Conservation (phyloP, 2,329 filamentous ascomycete genomes). For the Trichoderma breve region DNA sequence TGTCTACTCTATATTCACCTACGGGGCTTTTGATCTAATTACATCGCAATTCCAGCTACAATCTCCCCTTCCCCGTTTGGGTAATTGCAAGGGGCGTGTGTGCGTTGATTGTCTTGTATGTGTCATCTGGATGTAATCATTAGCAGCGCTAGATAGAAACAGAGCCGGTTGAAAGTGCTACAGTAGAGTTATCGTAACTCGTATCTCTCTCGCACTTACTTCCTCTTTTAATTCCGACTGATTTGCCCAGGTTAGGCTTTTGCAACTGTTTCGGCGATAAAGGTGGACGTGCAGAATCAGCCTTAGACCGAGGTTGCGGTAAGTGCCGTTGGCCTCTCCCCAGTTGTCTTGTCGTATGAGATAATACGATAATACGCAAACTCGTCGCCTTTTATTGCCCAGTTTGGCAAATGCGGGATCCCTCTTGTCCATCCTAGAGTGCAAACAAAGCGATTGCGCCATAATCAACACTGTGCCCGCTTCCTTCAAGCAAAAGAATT, state of each 20-base stretch:
- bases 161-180: background rate
- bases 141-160: background rate
- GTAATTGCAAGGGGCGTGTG: background rate
- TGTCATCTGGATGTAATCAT: background rate
- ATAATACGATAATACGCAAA: background rate
- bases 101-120: background rate
- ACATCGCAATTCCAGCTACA: background rate
- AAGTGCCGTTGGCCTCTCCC: background rate
- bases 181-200: background rate
- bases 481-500: background rate
- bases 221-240: background rate
- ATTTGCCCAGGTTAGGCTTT: background rate
- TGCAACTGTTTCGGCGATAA: background rate
- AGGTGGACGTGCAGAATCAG: background rate
- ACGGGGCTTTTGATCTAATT: background rate
- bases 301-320: background rate
- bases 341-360: background rate
- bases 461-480: background rate
- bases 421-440: background rate
- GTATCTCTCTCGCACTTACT: background rate
- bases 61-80: background rate
- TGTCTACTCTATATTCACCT: background rate
- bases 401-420: constrained; percentile 4
- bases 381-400: background rate
- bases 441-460: background rate